Evolutionary conservation across 441 rosid species (phyloP).

Genomic region (Syzygium malaccense): DNA sequence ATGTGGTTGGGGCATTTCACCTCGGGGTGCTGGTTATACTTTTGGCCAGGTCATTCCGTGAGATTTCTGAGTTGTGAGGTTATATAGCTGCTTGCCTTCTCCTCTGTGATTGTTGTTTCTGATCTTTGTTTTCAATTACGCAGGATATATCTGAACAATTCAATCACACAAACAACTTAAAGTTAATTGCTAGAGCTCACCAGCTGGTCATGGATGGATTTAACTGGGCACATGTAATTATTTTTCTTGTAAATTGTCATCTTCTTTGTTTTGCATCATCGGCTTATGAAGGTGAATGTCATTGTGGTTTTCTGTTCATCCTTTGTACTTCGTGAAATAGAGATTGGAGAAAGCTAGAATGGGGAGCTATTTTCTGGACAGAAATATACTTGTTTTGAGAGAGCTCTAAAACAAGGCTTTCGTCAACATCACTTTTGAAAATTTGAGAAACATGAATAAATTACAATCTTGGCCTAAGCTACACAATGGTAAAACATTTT

Average conservation of each 20-base stretch:
- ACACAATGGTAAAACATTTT: not conserved
- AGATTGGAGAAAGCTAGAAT: not conserved
- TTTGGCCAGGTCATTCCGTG: conserved; percentile 9
- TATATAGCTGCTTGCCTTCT: not conserved
- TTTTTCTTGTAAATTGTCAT: not conserved
- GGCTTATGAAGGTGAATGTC: not conserved
- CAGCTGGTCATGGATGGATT: conserved; percentile 15
- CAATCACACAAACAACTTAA: conserved; percentile 12
- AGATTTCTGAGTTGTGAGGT: not conserved
- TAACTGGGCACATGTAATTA: conserved; percentile 15
- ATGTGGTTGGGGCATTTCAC: conserved; percentile 18
- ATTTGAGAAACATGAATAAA: not conserved
- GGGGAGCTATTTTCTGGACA: not conserved
- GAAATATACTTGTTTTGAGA: not conserved
- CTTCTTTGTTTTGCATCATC: not conserved
- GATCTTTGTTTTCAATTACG: not conserved
- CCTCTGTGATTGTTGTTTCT: not conserved
- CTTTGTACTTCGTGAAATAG: not conserved
- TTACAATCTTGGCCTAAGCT: not conserved
- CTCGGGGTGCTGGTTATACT: conserved; percentile 16
- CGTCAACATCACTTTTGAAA: not conserved
- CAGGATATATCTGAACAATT: conserved; percentile 17
- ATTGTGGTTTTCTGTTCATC: not conserved
- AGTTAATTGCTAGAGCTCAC: conserved; percentile 14
- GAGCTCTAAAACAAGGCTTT: not conserved